Conservation (phyloP, 768 basidiomycete species). For the Boletus edulis region DNA sequence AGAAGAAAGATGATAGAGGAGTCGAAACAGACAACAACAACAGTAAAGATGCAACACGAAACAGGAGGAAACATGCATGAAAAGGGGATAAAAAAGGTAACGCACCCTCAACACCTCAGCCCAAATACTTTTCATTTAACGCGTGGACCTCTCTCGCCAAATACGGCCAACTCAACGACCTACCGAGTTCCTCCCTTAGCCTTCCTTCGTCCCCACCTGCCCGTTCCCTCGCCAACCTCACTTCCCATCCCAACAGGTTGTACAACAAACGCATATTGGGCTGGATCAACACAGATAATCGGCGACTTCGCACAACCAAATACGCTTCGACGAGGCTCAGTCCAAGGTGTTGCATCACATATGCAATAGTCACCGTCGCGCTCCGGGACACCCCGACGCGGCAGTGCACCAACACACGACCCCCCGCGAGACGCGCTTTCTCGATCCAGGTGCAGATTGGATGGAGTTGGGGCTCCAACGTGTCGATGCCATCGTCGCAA, state of each 20-base stretch:
- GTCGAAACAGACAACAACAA: background rate
- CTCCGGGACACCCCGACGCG: slow-evolving; percentile 98
- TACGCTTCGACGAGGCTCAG: slow-evolving; percentile 92
- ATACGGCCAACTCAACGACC: slow-evolving; percentile 80
- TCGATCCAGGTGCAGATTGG: slow-evolving; percentile 95
- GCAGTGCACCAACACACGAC: slow-evolving; percentile 93
- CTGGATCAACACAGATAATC: slow-evolving; percentile 89
- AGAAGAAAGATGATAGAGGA: background rate
- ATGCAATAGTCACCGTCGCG: slow-evolving; percentile 95
- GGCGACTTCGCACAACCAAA: slow-evolving; percentile 84
- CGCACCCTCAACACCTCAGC: slow-evolving; percentile 24
- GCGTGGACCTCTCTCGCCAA: slow-evolving; percentile 82
- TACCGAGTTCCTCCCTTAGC: slow-evolving; percentile 57
- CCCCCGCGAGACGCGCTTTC: slow-evolving; percentile 74
- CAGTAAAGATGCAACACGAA: background rate
- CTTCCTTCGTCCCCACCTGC: slow-evolving; percentile 50
- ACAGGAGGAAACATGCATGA: background rate
- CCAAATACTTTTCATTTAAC: slow-evolving; percentile 81
- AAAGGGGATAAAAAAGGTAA: background rate
- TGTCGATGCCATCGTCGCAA: slow-evolving; percentile 96
- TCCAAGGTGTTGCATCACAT: slow-evolving; percentile 90
- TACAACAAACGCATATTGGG: slow-evolving; percentile 96
- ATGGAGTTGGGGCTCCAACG: slow-evolving; percentile 82
- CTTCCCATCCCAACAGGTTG: slow-evolving; percentile 94
- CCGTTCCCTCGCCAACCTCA: slow-evolving; percentile 79